These are phyloP conservation scores for Trametes cubensis DNA, from an alignment of 768 basidiomycete species.

Conservation along the genomic window DNA sequence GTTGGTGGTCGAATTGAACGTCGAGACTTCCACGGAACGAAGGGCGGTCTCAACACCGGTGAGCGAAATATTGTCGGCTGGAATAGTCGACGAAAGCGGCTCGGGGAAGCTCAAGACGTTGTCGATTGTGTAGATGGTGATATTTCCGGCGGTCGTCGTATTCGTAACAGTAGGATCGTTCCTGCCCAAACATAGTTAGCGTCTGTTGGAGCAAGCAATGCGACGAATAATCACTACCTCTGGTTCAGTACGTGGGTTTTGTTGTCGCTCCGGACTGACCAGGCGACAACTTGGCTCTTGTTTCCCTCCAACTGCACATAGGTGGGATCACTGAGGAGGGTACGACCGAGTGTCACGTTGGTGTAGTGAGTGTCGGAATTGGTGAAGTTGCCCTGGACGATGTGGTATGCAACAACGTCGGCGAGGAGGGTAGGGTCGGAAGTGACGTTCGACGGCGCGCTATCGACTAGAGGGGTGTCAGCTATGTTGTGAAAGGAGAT, in stretches of 20 bases:
- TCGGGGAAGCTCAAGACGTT: slow-evolving; percentile 58
- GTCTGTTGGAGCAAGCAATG: too few species aligned
- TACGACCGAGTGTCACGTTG: slow-evolving; percentile 64
- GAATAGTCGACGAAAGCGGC: slow-evolving; percentile 46
- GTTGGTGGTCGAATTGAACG: slow-evolving; percentile 32
- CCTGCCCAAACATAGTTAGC: slow-evolving; percentile 18
- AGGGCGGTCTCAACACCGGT: slow-evolving; percentile 36
- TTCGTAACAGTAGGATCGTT: slow-evolving; percentile 42
- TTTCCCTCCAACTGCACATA: slow-evolving; percentile 60
- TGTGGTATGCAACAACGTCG: slow-evolving; percentile 58
- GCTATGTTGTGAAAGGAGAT: not conserved
- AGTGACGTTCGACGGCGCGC: slow-evolving; percentile 38
- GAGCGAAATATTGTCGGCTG: slow-evolving; percentile 46
- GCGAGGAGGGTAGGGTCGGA: slow-evolving; percentile 43
- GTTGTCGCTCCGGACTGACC: slow-evolving; percentile 43
- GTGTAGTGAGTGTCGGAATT: slow-evolving; percentile 49
- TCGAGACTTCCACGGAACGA: slow-evolving; percentile 28
- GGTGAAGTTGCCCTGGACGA: slow-evolving; percentile 55
- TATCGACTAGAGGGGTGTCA: slow-evolving; percentile 25
- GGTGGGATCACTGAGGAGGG: slow-evolving; percentile 53
- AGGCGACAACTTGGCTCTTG: slow-evolving; percentile 57
- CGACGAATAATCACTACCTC: slow-evolving; percentile 32
- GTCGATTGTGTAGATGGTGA: slow-evolving; percentile 52
- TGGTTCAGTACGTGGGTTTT: slow-evolving; percentile 53
- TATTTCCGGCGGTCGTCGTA: slow-evolving; percentile 41